Conservation (phyloP, 1,139 yeast genomes). For the Nakaseomyces delphensis region DNA sequence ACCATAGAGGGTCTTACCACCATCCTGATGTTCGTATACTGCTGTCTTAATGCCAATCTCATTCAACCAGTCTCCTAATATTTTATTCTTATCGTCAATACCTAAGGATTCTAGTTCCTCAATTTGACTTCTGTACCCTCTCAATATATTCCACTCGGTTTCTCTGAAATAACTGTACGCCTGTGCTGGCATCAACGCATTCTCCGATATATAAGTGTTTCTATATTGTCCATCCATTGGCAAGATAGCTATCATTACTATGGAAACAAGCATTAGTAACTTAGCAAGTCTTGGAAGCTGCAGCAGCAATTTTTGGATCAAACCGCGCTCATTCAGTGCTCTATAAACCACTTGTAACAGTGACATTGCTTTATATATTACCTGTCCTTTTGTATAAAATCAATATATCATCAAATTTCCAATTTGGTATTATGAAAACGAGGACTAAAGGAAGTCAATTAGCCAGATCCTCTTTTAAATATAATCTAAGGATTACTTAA, state of each 20-base stretch:
- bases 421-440: too few species aligned
- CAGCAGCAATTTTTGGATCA: conserved; percentile 48
- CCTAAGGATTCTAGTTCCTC: conserved; percentile 30
- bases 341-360: conserved; percentile 49
- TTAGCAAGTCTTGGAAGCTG: conserved; percentile 55
- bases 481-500: too few species aligned
- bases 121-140: conserved; percentile 62
- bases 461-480: too few species aligned
- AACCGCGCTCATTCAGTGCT: conserved; percentile 46
- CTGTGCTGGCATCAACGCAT: conserved; percentile 95
- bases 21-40: conserved; percentile 35
- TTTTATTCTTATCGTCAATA: conserved; percentile 36
- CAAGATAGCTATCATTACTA: conserved; percentile 53
- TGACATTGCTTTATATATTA: conserved; percentile 37
- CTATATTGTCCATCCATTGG: conserved; percentile 81
- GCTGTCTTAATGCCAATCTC: conserved; percentile 69
- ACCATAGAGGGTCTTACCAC: conserved; percentile 61
- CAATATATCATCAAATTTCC: too few species aligned
- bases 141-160: conserved; percentile 84
- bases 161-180: conserved; percentile 89
- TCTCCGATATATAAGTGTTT: conserved; percentile 81
- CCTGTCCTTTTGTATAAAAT: too few species aligned
- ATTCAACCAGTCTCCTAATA: conserved; percentile 51
- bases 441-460: too few species aligned
- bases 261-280: conserved; percentile 51